These are phyloP conservation scores for Aspergillus carlsbadensis DNA, from an alignment of 495 filamentous ascomycete genomes.

Conservation along the genomic window DNA sequence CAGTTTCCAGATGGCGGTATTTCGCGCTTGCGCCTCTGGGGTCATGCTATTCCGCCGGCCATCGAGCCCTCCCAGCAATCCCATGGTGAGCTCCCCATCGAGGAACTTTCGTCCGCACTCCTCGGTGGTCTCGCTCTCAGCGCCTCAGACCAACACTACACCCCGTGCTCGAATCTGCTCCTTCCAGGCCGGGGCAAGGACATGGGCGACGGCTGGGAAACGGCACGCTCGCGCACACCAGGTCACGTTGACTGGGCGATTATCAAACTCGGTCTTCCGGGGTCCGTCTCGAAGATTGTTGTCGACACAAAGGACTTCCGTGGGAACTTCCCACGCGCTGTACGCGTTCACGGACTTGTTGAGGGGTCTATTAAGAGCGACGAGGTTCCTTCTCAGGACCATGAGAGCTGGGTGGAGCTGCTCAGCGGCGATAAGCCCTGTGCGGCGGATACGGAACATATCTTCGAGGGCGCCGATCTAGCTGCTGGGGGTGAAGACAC, in stretches of 20 bases:
- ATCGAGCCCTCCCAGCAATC: not conserved
- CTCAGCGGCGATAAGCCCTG: constrained; percentile 65
- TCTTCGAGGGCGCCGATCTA: constrained; percentile 51
- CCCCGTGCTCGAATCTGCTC: constrained; percentile 77
- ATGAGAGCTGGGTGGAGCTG: constrained; percentile 68
- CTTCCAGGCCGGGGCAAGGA: constrained; percentile 83
- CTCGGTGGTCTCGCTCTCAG: constrained; percentile 75
- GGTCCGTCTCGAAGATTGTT: constrained; percentile 66
- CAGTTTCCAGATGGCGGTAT: constrained; percentile 98
- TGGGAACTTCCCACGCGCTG: constrained; percentile 83
- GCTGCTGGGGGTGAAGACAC: constrained; percentile 41
- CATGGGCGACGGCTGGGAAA: constrained; percentile 97
- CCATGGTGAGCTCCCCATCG: constrained; percentile 45
- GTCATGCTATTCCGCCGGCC: constrained; percentile 57
- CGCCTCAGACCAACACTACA: constrained; percentile 86
- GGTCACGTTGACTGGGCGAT: constrained; percentile 87
- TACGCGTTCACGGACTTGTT: constrained; percentile 54
- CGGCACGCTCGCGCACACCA: constrained; percentile 69
- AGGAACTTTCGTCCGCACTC: constrained; percentile 81
- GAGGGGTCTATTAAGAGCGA: constrained; percentile 60
- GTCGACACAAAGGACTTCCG: constrained; percentile 90
- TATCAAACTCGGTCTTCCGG: constrained; percentile 70
- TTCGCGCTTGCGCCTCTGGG: constrained; percentile 79
- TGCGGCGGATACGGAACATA: constrained; percentile 78
- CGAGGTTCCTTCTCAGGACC: constrained; percentile 55